Base-by-base conservation (phyloP, 2,329 filamentous ascomycete genomes). In the Verticillium zaregamsianum region DNA sequence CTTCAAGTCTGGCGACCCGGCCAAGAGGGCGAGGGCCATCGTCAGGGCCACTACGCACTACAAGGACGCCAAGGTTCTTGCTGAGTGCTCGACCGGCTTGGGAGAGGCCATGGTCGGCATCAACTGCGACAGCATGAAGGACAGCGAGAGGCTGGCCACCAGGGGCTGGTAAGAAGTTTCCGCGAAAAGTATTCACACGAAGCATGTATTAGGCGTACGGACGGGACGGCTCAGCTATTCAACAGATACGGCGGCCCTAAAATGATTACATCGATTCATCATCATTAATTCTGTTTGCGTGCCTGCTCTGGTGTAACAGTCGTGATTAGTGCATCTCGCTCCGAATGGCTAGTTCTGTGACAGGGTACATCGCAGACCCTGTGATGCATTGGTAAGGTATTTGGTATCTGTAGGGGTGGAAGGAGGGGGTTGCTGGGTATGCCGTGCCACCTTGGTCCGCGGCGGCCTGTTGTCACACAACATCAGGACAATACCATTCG, bases 51-150 rank as follows among this genome's bases (percentile, higher is more conserved):
- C 92, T 1, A 97, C 94, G 8, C 92, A 98, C 79, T 98, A 84
- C 81, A 89, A 87, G 68, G 93, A 98, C 73, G 80, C 93, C 45
- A 89, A 91, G 81, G 86, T 96, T 28, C 79, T 99, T 61, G 93
- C 93, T 5, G 90, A 96, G 79, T 90, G 93, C 63, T 94, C 90
- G 78, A 87, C 89, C 72, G 92, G 93, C 62, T 80, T 98, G 32
- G 95, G 95, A n/a, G 93, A 97, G 84, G 93, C 95, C 40, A 99
- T 98, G 92, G 93, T 97, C 12, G 95, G 95, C 31, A 92, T 98
- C 72, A 97, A 94, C 78, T 91, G 91, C 67, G 86, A 86, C 65
- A 86, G 83, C 68, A 90, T 98, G 89, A 82, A 83, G 65, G 86
- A 91, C 60, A 83, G 84, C 63, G 90, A 97, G 77, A 96, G 91